phyloP scores from a whole-genome alignment of 176 grass and related monocot species.

The Miscanthus lutarioriparius region DNA sequence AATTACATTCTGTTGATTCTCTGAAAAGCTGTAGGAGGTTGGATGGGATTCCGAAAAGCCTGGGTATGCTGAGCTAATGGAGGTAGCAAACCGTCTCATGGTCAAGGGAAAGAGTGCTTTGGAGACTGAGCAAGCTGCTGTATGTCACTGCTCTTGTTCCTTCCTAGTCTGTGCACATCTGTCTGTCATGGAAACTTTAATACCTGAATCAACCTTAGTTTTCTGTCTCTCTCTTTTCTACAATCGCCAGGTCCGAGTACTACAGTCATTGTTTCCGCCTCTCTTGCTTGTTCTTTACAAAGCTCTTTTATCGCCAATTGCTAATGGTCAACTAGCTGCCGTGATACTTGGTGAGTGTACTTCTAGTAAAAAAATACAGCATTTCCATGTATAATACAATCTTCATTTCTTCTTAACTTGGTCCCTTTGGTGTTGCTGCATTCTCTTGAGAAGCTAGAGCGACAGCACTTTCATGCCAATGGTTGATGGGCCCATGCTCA shows the following conservation, averaged over 20 bases:
- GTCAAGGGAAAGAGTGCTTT: slow-evolving; percentile 66
- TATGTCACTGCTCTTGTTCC: slow-evolving; percentile 25
- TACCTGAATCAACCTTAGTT: not conserved
- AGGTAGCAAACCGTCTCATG: slow-evolving; percentile 79
- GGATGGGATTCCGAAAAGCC: slow-evolving; percentile 84
- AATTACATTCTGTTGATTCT: slow-evolving; percentile 27
- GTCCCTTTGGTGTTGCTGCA: not conserved
- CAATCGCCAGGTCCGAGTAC: slow-evolving; percentile 65
- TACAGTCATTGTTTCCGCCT: slow-evolving; percentile 69
- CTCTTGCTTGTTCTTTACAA: slow-evolving; percentile 79
- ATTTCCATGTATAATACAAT: not conserved
- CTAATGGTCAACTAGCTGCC: slow-evolving; percentile 66
- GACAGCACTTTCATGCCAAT: slow-evolving; percentile 82
- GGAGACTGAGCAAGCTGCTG: slow-evolving; percentile 76
- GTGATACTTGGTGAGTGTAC: slow-evolving; percentile 70
- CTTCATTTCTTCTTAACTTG: not conserved
- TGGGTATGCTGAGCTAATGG: slow-evolving; percentile 74
- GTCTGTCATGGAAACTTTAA: not conserved
- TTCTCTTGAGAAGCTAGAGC: slow-evolving; percentile 66
- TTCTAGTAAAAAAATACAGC: not conserved
- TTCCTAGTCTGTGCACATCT: not conserved
- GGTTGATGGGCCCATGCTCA: slow-evolving; percentile 84
- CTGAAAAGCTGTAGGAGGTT: slow-evolving; percentile 85
- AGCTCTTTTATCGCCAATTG: slow-evolving; percentile 72
- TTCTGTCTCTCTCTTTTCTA: not conserved